A percentile compares a stretch with the other conserved stretches of the same genome.
phyloP scores from a whole-genome alignment of 768 basidiomycete species.

The Amanita phalloides region DNA sequence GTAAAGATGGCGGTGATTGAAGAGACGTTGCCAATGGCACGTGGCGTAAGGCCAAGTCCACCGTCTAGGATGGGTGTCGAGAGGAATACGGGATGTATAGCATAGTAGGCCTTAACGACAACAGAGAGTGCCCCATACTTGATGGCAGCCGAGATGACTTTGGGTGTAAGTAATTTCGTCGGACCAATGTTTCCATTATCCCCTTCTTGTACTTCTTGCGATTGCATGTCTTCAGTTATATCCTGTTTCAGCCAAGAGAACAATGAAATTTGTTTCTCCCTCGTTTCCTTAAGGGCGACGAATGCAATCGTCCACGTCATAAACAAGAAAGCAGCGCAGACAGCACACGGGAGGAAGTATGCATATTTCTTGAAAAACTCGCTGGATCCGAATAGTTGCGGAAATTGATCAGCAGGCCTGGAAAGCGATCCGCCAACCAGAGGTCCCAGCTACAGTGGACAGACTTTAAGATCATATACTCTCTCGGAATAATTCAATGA shows the following conservation, averaged over 20 bases:
- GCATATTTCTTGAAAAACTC: constrained; percentile 35
- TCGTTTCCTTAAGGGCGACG: constrained; percentile 36
- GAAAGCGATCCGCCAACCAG: not conserved
- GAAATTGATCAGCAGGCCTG: constrained; percentile 27
- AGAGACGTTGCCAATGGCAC: constrained; percentile 50
- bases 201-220: not conserved
- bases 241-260: not conserved
- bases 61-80: constrained; percentile 50
- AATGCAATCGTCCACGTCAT: constrained; percentile 32
- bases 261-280: not conserved
- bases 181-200: not conserved
- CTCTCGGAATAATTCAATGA: not conserved
- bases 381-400: constrained; percentile 22
- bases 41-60: constrained; percentile 18
- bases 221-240: not conserved
- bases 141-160: constrained; percentile 37
- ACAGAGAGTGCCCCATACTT: constrained; percentile 25
- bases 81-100: constrained; percentile 53
- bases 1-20: constrained; percentile 40
- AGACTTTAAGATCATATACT: not conserved
- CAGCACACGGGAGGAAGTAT: constrained; percentile 33
- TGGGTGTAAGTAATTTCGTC: constrained; percentile 10
- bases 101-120: constrained; percentile 47
- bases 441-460: not conserved
- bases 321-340: constrained; percentile 25